phyloP scores from a whole-genome alignment of 139 green algal genomes.

The Ulvella scutata region DNA sequence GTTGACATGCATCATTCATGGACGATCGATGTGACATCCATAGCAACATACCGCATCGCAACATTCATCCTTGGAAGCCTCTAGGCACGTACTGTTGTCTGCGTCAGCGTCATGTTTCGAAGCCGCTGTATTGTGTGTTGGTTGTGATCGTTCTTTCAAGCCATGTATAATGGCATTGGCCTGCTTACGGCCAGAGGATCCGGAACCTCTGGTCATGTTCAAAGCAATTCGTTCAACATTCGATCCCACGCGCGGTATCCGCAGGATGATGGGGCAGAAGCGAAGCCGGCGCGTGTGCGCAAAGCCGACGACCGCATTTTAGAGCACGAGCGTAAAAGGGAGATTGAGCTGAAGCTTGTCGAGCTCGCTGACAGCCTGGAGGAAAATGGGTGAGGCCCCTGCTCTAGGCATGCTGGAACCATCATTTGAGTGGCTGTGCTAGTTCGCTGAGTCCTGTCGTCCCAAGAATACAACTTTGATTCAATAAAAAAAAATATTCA shows the following conservation, averaged over 20 bases:
- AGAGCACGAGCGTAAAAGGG: conserved; percentile 81
- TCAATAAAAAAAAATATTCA: conserved; percentile 21
- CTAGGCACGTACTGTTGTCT: too few species aligned
- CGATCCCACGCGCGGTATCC: conserved; percentile 8
- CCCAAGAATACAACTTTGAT: too few species aligned
- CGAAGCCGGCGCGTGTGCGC: conserved; percentile 14
- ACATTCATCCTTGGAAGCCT: too few species aligned
- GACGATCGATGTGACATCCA: too few species aligned
- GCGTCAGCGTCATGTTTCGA: too few species aligned
- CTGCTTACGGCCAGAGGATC: conserved; percentile 73
- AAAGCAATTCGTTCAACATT: conserved; percentile 89
- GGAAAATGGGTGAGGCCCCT: conserved; percentile 58
- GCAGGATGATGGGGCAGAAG: background rate
- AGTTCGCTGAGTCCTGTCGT: too few species aligned
- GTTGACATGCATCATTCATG: too few species aligned
- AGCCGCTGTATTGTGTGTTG: too few species aligned
- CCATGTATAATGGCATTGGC: conserved; percentile 92
- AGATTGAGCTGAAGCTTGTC: conserved; percentile 81
- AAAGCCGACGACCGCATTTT: conserved; percentile 75
- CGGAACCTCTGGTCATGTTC: conserved; percentile 89
- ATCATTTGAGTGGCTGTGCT: too few species aligned
- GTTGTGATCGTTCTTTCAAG: too few species aligned
- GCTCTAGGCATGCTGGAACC: too few species aligned
- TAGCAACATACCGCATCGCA: too few species aligned
- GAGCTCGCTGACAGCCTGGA: conserved; percentile 63